Evolutionary conservation across 2,329 filamentous ascomycete species (phyloP), one percentile per base, ranked within the genome.

Genomic region (Akanthomyces dipterigenus): DNA sequence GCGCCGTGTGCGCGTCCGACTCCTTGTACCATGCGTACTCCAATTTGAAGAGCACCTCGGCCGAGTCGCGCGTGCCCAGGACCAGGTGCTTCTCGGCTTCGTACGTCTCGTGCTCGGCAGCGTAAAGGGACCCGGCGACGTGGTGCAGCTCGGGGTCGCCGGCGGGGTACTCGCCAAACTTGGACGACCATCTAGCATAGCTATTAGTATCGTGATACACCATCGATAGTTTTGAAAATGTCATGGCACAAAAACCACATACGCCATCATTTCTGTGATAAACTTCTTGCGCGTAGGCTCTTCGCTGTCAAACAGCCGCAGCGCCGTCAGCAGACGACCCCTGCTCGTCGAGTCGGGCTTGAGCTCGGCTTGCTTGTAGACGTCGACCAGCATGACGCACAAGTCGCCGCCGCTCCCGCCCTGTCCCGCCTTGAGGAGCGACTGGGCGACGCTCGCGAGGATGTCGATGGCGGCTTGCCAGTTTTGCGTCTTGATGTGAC

Each of bases 111-210:
- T 93, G 89, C 68, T 97, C 93, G 70, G 96, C 89, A n/a, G 93
- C 93, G 73, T 91, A 96, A 48, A 97, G 79, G 36, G 86, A 87
- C 55, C 95, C 95, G 40, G 88, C 88, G 48, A 96, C 92, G 76
- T 98, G 93, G 76, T 99, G 95, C 61, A 99, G 80, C 70, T 98
- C 95, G 3, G 93, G 89, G 71, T 99, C 95, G 63, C 95, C 95
- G 55, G 91, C 89, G 53, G 95, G 93, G 72, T 90, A 91, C 50
- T 95, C 90, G 67, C 93, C 91, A 70, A 86, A 88, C 72, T 89
- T 93, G 60, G 86, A 82, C 62, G 91, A 96, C 95, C 95, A 99
- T 49, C 76, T 77, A 62, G 22, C 5, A 14, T 34, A 42, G 11
- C 56, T 65, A 16, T 51, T 63, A 53, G 58, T 20, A 43, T 38